A percentile compares a stretch with the other conserved stretches of the same genome.
phyloP scores from a whole-genome alignment of 1,284 basidiomycete genomes.

The Marasmius tenuissimus region DNA sequence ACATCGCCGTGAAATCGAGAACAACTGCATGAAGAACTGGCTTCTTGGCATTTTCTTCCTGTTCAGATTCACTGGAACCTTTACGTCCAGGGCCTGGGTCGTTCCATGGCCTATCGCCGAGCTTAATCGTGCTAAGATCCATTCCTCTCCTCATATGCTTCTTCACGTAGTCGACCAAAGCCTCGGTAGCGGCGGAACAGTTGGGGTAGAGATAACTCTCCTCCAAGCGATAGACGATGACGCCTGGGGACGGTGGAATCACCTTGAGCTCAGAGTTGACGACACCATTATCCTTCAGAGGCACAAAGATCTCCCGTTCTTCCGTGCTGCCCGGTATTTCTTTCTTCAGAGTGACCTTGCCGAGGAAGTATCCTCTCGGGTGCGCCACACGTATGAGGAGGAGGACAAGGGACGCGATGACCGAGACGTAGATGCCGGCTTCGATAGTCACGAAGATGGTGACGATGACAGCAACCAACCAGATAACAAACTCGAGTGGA shows the following conservation, averaged over 20 bases:
- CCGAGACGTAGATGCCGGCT: conserved; percentile 92
- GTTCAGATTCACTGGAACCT: conserved; percentile 42
- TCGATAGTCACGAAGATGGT: conserved; percentile 91
- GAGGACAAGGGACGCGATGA: conserved; percentile 79
- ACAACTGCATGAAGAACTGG: conserved; percentile 85
- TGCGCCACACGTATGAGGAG: conserved; percentile 90
- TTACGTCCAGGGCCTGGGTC: conserved; percentile 76
- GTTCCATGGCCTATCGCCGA: conserved; percentile 92
- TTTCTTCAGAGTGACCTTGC: conserved; percentile 56
- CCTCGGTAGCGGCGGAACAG: conserved; percentile 75
- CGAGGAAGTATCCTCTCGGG: conserved; percentile 91
- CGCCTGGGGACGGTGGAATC: conserved; percentile 79
- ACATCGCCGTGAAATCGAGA: conserved; percentile 90
- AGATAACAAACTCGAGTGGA: conserved; percentile 93
- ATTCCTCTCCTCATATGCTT: conserved; percentile 73
- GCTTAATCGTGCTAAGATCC: conserved; percentile 63
- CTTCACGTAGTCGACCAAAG: conserved; percentile 83
- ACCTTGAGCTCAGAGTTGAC: conserved; percentile 76
- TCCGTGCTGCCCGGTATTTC: conserved; percentile 32
- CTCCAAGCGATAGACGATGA: conserved; percentile 92
- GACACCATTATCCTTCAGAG: conserved; percentile 64
- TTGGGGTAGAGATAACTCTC: conserved; percentile 96
- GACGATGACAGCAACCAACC: conserved; percentile 83
- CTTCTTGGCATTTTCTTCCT: conserved; percentile 53
- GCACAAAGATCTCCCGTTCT: conserved; percentile 84